Base-by-base conservation (phyloP, 2,329 filamentous ascomycete genomes). In the Westerdykella aurantiaca region DNA sequence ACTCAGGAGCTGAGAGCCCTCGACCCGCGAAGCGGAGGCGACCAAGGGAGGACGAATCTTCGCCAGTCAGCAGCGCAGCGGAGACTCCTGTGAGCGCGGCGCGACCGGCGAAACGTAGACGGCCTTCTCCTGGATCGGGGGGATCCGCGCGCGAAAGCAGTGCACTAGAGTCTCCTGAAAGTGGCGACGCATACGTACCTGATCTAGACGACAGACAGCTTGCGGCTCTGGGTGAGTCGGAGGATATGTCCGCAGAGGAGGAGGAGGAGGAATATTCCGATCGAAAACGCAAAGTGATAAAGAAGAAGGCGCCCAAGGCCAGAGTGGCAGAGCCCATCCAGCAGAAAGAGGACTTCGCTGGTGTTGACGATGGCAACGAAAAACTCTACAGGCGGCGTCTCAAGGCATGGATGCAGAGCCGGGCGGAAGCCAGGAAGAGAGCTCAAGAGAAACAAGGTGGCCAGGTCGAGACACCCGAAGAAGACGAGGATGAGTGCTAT, bases 331-430 rank as follows among this genome's bases (percentile, higher is more conserved):
- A 53, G n/a, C 45, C 50, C 12, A 55, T 55, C 3, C 59, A 53
- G 12, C 56, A 55, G 9, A 61, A 63, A 33, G 77, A 82, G 52
- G 79, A 82, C 53, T 65, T 84, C 23, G 73, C 76, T 11, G 78
- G 78, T 2, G 68, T 96, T 16, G 93, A 98, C 57, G 93, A 98
- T 64, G 94, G 93, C 0, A 85, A 95, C 47, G 90, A 96, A 63
- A 71, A 75, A 0, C 75, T 89, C 16, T 98, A 94, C 62, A 85
- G 88, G 57, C 72, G 73, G 37, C 80, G 93, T 34, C 66, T 98
- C 4, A 76, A 80, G 17, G 79, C 80, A 43, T 98, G 93, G 93
- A 77, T 86, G 1, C 70, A 75, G 38, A 72, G 78, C 49, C 75
- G 85, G 57, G 76, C 78, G 47, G 73, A 72, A 44, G 83, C 84